Evolutionary conservation across 177 flowering plant genomes (phyloP), one percentile per base, ranked within the genome.

Genomic region (Tripterygium wilfordii): DNA sequence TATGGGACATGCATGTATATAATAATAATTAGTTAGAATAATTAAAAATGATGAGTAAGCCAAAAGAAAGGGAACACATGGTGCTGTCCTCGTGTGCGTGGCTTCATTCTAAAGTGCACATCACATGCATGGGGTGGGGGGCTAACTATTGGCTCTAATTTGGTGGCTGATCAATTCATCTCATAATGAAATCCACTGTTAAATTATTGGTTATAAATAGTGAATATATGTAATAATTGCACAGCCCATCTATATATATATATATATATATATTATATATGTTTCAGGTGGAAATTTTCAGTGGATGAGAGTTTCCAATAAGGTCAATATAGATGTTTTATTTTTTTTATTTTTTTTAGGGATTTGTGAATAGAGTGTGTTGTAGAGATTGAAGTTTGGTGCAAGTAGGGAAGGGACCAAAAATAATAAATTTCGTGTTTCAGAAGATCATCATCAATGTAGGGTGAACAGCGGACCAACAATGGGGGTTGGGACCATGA

Each of bases 401-500:
- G 42, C 48, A 30, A 31, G 53, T 41, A 42, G 56, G 51, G 36
- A 2, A 12, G 18, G 61, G 67, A 45, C 42, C 61, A 55, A 45
- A 24, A 17, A 33, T 42, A 7, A 53, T 29, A 38, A n/a, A 48
- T 33, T 32, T 56, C 32, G 48, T 40, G 51, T 37, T 33, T 49
- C 46, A 50, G 51, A 58, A 33, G 36, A 42, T 65, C 50, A 57
- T 64, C 66, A 35, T 69, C 39, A 21, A 18, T 72, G 81, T 76
- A 42, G 71, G 78, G 69, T 29, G 52, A 76, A 72, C 72, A 36
- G 56, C 76, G 62, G 54, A 36, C 62, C 56, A 56, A 26, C n/a
- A 31, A 24, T n/a, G 4, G 28, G 37, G 45, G 18, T 8, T 22
- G 41, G 51, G 57, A 30, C 56, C 54, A 49, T 57, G 23, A 4